Conservation (phyloP, 2,329 filamentous ascomycete species). For the Talaromyces amestolkiae region DNA sequence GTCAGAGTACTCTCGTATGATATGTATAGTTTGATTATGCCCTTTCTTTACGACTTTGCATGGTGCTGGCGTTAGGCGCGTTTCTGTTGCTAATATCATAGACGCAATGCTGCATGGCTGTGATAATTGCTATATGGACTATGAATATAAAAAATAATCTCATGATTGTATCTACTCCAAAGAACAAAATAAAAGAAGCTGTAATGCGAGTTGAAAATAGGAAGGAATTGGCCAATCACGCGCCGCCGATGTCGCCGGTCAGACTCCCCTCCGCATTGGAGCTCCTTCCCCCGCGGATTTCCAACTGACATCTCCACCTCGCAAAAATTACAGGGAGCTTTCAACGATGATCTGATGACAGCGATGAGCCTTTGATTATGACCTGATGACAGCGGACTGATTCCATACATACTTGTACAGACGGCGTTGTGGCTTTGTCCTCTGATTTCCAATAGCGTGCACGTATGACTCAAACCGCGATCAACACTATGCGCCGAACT, state of each 20-base stretch:
- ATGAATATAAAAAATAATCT: neutral
- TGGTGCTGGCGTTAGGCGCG: slow-evolving; percentile 35
- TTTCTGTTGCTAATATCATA: slow-evolving; percentile 16
- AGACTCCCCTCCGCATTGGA: slow-evolving; percentile 5
- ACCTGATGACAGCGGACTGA: neutral
- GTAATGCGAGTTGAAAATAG: neutral
- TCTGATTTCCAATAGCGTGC: neutral
- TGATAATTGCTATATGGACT: neutral
- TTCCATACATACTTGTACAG: no score
- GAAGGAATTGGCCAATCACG: slow-evolving; percentile 4
- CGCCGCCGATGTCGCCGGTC: neutral
- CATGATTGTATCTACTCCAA: neutral
- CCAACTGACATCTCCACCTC: neutral
- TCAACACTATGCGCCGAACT: neutral
- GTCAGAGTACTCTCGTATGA: slow-evolving; percentile 7
- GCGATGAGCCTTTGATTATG: neutral
- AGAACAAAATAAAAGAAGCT: neutral
- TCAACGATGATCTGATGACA: neutral
- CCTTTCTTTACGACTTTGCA: slow-evolving; percentile 34
- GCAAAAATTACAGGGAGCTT: neutral
- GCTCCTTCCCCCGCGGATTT: neutral
- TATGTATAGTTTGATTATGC: slow-evolving; percentile 23
- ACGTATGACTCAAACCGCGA: neutral
- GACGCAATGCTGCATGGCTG: neutral
- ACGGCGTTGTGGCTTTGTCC: neutral